These are phyloP conservation scores for Populus hybrid DNA, from an alignment of 441 rosid genomes.

Conservation along the genomic window DNA sequence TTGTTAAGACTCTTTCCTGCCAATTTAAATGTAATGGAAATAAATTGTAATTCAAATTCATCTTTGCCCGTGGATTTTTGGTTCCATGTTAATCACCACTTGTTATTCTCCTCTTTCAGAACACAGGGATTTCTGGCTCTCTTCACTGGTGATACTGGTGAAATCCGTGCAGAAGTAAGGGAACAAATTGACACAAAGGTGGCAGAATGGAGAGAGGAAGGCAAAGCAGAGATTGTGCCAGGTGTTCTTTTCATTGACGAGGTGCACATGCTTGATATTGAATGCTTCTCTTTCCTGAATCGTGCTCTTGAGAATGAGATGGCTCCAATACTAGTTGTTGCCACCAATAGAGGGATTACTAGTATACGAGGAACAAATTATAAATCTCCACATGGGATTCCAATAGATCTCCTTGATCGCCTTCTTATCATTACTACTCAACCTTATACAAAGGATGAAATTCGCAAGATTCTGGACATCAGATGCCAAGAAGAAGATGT, in stretches of 20 bases:
- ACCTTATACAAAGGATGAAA: slow-evolving; percentile 78
- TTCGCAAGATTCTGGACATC: slow-evolving; percentile 71
- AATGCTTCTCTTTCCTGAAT: slow-evolving; percentile 95
- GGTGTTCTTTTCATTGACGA: slow-evolving; percentile 95
- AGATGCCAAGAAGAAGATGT: slow-evolving; percentile 96
- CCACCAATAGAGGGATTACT: slow-evolving; percentile 90
- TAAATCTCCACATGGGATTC: slow-evolving; percentile 91
- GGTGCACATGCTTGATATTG: slow-evolving; percentile 94
- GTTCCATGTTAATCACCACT: background rate
- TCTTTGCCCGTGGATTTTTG: background rate
- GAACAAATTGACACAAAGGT: slow-evolving; percentile 91
- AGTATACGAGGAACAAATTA: slow-evolving; percentile 87
- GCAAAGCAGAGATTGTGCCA: slow-evolving; percentile 91
- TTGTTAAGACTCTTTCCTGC: background rate
- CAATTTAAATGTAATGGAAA: background rate
- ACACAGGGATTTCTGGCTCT: slow-evolving; percentile 95
- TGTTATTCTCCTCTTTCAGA: slow-evolving; percentile 33
- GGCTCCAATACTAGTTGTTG: slow-evolving; percentile 91
- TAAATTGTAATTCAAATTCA: background rate
- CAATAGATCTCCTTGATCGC: slow-evolving; percentile 89
- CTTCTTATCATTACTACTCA: slow-evolving; percentile 79
- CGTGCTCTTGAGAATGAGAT: slow-evolving; percentile 94
- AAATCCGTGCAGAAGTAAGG: slow-evolving; percentile 89
- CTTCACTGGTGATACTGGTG: slow-evolving; percentile 94
- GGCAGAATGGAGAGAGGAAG: slow-evolving; percentile 98